Conservation (phyloP, 768 basidiomycete species). For the Podaxis sp. region DNA sequence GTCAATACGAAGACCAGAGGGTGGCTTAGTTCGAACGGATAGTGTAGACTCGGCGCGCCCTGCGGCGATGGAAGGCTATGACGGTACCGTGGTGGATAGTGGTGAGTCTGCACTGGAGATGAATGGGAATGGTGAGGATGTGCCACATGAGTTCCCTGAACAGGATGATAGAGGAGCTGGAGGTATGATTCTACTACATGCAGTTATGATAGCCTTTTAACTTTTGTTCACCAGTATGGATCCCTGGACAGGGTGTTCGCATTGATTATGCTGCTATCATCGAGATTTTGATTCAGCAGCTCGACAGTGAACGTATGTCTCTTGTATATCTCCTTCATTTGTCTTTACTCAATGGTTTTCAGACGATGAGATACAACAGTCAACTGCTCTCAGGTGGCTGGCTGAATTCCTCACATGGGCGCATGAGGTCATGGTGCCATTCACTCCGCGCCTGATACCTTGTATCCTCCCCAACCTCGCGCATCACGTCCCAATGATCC, state of each 20-base stretch:
- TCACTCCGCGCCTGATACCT: conserved; percentile 88
- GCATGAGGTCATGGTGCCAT: conserved; percentile 89
- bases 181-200: conserved; percentile 34
- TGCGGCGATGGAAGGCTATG: not conserved
- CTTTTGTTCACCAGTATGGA: conserved; percentile 54
- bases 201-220: conserved; percentile 10
- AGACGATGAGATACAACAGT: conserved; percentile 96
- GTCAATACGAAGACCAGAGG: conserved; percentile 36
- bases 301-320: conserved; percentile 75
- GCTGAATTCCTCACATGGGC: conserved; percentile 85
- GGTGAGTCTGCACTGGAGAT: conserved; percentile 57
- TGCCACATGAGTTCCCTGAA: conserved; percentile 24
- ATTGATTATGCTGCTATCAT: conserved; percentile 91
- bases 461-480: conserved; percentile 94
- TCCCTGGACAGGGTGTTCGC: conserved; percentile 89
- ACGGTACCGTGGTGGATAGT: conserved; percentile 31
- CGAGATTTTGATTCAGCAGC: conserved; percentile 86
- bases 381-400: conserved; percentile 91
- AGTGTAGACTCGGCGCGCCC: not conserved
- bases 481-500: conserved; percentile 85
- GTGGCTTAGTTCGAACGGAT: conserved; percentile 12
- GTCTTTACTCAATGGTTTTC: not conserved
- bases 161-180: conserved; percentile 59
- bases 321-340: not conserved
- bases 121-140: conserved; percentile 42